Conservation (phyloP, 495 filamentous ascomycete species). For the Annulohypoxylon bovei region DNA sequence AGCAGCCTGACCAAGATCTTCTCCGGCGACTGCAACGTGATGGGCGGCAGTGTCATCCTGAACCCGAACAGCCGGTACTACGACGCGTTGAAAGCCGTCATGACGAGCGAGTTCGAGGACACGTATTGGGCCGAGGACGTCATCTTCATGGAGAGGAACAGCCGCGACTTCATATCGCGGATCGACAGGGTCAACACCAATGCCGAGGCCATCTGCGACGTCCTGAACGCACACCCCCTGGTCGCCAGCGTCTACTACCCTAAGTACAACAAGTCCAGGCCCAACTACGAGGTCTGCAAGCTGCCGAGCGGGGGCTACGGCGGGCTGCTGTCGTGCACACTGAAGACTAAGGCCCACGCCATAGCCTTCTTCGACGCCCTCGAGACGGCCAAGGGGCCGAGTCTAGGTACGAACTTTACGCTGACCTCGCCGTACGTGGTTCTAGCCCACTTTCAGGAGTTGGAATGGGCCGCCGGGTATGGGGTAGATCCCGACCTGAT, state of each 20-base stretch:
- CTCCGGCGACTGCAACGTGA: slow-evolving; percentile 96
- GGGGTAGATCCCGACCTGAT: slow-evolving; percentile 82
- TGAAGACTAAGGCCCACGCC: slow-evolving; percentile 74
- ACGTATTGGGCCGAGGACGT: slow-evolving; percentile 93
- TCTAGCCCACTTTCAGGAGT: slow-evolving; percentile 89
- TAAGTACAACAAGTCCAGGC: slow-evolving; percentile 73
- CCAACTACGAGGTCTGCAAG: slow-evolving; percentile 81
- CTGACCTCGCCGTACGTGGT: slow-evolving; percentile 88
- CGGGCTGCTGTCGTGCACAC: slow-evolving; percentile 85
- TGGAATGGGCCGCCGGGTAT: slow-evolving; percentile 86
- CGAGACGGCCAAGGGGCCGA: slow-evolving; percentile 91
- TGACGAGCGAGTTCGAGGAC: slow-evolving; percentile 77
- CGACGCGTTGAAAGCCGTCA: slow-evolving; percentile 67
- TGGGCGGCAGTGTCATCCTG: slow-evolving; percentile 89
- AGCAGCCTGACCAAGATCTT: slow-evolving; percentile 97
- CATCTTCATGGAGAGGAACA: slow-evolving; percentile 95
- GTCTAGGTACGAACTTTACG: slow-evolving; percentile 96
- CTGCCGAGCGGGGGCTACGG: slow-evolving; percentile 86
- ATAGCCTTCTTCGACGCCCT: slow-evolving; percentile 85
- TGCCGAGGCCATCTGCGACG: slow-evolving; percentile 81
- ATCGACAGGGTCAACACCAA: slow-evolving; percentile 88
- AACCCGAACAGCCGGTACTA: slow-evolving; percentile 85
- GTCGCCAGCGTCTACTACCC: slow-evolving; percentile 91
- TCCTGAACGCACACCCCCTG: slow-evolving; percentile 63
- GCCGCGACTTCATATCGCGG: slow-evolving; percentile 85